Conservation (phyloP, 129 eudicot genomes). For the carrot (Daucus carota) region DNA sequence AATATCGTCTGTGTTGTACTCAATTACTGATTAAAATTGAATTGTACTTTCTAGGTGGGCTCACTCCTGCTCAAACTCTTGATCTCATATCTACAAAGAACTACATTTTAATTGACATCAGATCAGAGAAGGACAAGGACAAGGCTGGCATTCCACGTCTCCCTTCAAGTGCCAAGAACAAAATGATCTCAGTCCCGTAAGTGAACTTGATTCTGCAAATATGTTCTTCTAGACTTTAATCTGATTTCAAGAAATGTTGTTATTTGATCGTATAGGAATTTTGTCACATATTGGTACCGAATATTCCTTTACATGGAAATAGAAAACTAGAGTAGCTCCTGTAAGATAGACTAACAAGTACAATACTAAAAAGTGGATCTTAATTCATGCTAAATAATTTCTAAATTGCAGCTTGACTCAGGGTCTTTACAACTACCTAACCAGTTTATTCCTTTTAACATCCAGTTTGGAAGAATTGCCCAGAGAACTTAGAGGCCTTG, state of each 20-base stretch:
- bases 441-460: not conserved
- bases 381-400: not conserved
- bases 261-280: constrained; percentile 1
- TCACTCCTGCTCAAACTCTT: constrained; percentile 85
- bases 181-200: constrained; percentile 81
- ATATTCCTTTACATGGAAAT: not conserved
- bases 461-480: constrained; percentile 85
- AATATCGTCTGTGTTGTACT: not conserved
- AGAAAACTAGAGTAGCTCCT: not conserved
- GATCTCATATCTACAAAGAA: constrained; percentile 68
- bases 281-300: not conserved
- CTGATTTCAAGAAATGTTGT: not conserved
- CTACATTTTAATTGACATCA: constrained; percentile 71
- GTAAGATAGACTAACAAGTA: not conserved
- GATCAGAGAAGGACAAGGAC: constrained; percentile 91
- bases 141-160: constrained; percentile 94
- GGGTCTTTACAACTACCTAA: not conserved
- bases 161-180: constrained; percentile 81
- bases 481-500: constrained; percentile 63
- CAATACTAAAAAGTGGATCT: not conserved
- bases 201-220: constrained; percentile 22
- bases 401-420: not conserved
- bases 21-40: not conserved
- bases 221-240: not conserved
- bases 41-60: constrained; percentile 42